Base-by-base conservation (phyloP, 2,329 filamentous ascomycete genomes). In the Allantophomopsis cytisporea region DNA sequence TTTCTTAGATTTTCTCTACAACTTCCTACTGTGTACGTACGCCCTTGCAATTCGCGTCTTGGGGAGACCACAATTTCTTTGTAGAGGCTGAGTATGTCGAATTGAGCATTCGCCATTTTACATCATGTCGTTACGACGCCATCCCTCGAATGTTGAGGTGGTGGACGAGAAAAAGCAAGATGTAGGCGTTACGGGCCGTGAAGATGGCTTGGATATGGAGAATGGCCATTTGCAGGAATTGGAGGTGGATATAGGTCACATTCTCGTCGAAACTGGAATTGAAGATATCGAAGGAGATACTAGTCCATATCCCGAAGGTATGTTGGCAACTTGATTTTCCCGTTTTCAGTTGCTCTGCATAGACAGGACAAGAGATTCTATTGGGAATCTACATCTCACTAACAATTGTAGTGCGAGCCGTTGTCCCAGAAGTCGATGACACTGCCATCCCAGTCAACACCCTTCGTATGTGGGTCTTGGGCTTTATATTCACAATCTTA, bases 241-340 rank as follows among this genome's bases (percentile, higher is more conserved):
- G 32, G 45, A 47, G 20, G 45, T 47, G 11, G 42, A 46, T 37
- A 28, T 47, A 13, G 36, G 23, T 3, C 39, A 36, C n/a, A 36
- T 47, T 13, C 21, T 47, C 4, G 34, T 37, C 14, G 45, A 47
- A 21, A 37, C 42, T 2, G 41, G 39, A 23, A 32, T 41, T 13
- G 45, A 43, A 23, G 44, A 46, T 31, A 41, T 43, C 17, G 45
- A 46, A 16, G 40, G 41, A 16, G 43, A 48, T 28, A 35, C 41
- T 16, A 44, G 41, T n/a, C 77, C 76, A 1, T 81, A 80, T 49
- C 70, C 76, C 15, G 76, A 81, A 56, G 75, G 79, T 37, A 65
- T 73, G 36, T 30, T 15, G 23, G 73, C 74, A 17, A 21, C 17
- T 14, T 17, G 31, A 2, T 35, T n/a, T 28, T 12, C 11, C 10